Conservation (phyloP, 2,329 filamentous ascomycete genomes). For the Penicillium sp. region DNA sequence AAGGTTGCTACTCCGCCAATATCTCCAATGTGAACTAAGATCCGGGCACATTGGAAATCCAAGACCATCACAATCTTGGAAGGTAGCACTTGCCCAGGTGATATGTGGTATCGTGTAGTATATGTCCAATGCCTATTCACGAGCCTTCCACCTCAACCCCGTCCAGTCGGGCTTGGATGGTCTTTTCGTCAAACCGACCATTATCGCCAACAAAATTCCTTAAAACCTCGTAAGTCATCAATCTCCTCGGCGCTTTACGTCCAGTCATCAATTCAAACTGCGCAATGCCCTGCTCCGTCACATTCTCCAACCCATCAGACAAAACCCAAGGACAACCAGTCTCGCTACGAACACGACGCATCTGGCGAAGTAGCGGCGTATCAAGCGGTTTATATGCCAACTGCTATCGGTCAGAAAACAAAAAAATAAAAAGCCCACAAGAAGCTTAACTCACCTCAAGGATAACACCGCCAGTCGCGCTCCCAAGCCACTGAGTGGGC, state of each 20-base stretch:
- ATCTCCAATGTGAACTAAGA: too few species aligned
- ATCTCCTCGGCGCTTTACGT: constrained; percentile 65
- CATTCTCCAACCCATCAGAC: constrained; percentile 72
- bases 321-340: constrained; percentile 64
- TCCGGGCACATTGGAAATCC: too few species aligned
- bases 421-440: neutral
- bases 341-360: constrained; percentile 60
- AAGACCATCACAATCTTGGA: too few species aligned
- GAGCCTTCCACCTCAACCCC: constrained; percentile 19
- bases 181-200: constrained; percentile 40
- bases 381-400: constrained; percentile 70
- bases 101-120: neutral
- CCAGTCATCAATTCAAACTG: constrained; percentile 83
- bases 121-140: neutral
- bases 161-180: constrained; percentile 38
- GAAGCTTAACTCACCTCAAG: constrained; percentile 56
- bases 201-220: constrained; percentile 38
- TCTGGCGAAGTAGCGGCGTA: constrained; percentile 70
- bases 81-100: too few species aligned
- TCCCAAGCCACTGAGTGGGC: constrained; percentile 69
- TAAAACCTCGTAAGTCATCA: constrained; percentile 69
- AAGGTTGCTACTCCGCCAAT: neutral
- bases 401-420: constrained; percentile 20
- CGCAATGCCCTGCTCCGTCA: constrained; percentile 77
- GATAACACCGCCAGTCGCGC: constrained; percentile 72